phyloP scores from a whole-genome alignment of 164 flowering plant genomes.

The Echeveria elegans region DNA sequence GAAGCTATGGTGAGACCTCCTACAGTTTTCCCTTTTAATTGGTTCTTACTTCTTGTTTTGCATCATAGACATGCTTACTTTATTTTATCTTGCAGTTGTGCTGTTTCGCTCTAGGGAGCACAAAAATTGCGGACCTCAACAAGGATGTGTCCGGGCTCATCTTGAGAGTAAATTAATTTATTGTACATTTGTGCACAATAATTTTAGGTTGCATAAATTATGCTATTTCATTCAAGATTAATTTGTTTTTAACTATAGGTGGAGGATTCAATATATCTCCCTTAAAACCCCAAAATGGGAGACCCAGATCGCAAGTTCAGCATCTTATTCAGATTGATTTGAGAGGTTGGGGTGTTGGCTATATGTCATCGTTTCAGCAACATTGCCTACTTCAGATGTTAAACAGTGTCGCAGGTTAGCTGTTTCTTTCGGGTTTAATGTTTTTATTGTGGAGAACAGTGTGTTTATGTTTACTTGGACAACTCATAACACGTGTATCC shows the following conservation, averaged over 20 bases:
- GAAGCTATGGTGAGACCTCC: slow-evolving; percentile 72
- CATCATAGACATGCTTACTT: not conserved
- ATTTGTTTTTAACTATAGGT: slow-evolving; percentile 30
- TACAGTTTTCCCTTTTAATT: not conserved
- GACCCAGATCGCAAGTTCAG: slow-evolving; percentile 88
- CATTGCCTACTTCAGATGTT: slow-evolving; percentile 92
- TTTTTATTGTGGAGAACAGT: not conserved
- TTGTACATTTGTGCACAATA: not conserved
- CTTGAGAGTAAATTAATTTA: slow-evolving; percentile 57
- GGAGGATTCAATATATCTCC: slow-evolving; percentile 96
- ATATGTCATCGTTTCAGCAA: slow-evolving; percentile 81
- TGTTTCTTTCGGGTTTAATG: not conserved
- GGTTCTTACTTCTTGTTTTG: not conserved
- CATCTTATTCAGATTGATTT: slow-evolving; percentile 98
- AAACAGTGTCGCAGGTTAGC: slow-evolving; percentile 91
- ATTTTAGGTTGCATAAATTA: not conserved
- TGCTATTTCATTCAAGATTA: not conserved
- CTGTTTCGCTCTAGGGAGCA: slow-evolving; percentile 94
- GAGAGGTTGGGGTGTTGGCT: slow-evolving; percentile 99
- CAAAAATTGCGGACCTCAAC: slow-evolving; percentile 89
- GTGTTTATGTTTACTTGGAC: not conserved
- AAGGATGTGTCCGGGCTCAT: slow-evolving; percentile 95
- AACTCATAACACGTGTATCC: not conserved
- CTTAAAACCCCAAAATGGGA: slow-evolving; percentile 79
- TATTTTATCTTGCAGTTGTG: slow-evolving; percentile 63